Base-by-base conservation (phyloP, 1,284 basidiomycete genomes). In the Cystobasidiaceae sp. region DNA sequence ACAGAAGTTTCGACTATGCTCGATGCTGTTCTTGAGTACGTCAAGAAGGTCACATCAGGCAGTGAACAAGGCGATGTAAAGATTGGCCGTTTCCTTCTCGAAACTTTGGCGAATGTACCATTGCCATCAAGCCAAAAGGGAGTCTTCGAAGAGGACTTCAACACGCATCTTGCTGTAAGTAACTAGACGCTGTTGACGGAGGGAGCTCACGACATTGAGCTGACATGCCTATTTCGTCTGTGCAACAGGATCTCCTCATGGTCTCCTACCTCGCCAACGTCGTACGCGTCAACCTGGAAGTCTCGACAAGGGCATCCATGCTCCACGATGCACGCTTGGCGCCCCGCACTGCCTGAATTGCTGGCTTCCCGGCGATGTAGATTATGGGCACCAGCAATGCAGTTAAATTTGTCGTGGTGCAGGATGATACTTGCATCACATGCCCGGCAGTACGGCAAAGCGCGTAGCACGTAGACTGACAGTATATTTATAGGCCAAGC, bases 221-320 rank as follows among this genome's bases (percentile, higher is more conserved):
- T 43, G 19, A 32, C n/a, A 4, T n/a, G 21, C 3, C 27, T 17
- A 13, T 51, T 46, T 13, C 21, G 23, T 68, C 27, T n/a, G 13
- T 33, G 21, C 25, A 7, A 17, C 34, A 71, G 70, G 73, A 74
- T 51, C 69, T 75, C 8, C 68, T 75, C 45, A 75, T 75, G 84
- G 85, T 97, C 62, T 90, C 90, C 46, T 98, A 97, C 80, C 82
- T 98, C 71, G 88, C 92, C 49, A 97, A 92, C 78, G 83, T 98
- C 70, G 88, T 97, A 60, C 48, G 49, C 17, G 60, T 62, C 39
- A 62, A 62, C 19, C 30, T 62, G 25, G 60, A 62, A 45, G 60
- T 62, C 34, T 48, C 49, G 19, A 45, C 60, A 21, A 48, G 60
- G 39, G 60, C 60, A 23, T 52, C 48, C 30, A 62, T 62, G 60